Percentiles rank a stretch among this genome's conserved stretches.
Conservation (phyloP, 306 rosid genomes). For the Gleditsia sinensis region DNA sequence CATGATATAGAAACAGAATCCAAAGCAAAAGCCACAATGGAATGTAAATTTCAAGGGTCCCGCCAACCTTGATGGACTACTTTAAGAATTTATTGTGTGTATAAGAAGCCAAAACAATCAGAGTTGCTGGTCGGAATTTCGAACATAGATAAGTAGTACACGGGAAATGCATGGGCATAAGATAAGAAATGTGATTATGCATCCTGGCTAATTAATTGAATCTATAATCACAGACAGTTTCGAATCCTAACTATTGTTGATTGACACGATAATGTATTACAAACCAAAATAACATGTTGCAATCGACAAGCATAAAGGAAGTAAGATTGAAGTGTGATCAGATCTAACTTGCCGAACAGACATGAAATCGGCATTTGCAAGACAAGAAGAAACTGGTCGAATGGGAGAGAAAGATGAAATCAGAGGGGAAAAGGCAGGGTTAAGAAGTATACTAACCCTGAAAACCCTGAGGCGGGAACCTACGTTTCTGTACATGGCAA, state of each 20-base stretch:
- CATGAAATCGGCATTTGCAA: background rate
- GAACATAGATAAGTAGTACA: background rate
- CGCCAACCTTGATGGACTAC: background rate
- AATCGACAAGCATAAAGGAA: background rate
- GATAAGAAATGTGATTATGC: background rate
- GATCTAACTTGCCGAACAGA: conserved; percentile 28
- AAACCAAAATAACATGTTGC: background rate
- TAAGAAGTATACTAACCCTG: conserved; percentile 48
- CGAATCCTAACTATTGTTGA: background rate
- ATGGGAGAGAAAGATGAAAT: conserved; percentile 7
- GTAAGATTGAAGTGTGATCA: background rate
- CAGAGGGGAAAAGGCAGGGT: background rate
- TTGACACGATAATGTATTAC: background rate
- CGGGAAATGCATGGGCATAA: background rate
- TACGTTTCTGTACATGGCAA: conserved; percentile 66
- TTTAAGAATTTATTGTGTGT: background rate
- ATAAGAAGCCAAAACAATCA: background rate
- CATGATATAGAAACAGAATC: background rate
- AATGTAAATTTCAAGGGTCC: background rate
- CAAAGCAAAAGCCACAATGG: background rate
- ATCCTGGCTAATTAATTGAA: background rate
- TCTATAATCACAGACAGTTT: background rate
- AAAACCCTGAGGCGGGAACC: conserved; percentile 64
- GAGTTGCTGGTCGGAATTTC: background rate
- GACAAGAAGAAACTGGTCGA: background rate